Base-by-base conservation (phyloP, 495 filamentous ascomycete species). In the Penicillium malachiteum region DNA sequence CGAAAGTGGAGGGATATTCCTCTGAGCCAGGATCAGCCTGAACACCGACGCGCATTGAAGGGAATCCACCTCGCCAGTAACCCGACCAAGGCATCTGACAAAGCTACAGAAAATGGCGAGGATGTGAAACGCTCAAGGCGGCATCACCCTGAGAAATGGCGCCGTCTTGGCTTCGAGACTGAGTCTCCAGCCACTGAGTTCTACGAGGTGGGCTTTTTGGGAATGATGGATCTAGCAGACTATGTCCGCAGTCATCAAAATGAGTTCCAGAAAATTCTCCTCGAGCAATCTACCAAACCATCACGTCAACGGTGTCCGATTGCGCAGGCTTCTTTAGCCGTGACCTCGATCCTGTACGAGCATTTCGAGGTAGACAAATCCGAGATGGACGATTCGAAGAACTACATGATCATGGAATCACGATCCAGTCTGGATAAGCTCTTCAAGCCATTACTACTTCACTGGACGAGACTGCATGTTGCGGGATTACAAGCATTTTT, bases 201-300 rank as follows among this genome's bases (percentile, higher is more conserved):
- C 70, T 85, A 91, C 3, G 78, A 84, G 21, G 85, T 87, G 14
- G 94, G 94, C 2, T 97, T 93, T 66, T 71, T 99, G 40, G 94
- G 95, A 17, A 90, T 99, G 86, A 96, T 97, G 91, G 94, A 99
- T 69, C 66, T 97, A 63, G 92, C 90, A 7, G 92, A 97, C 70
- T 99, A 89, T 68, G 89, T 96, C 46, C 81, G 87, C 59, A 95
- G 89, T 64, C 84, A 95, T 58, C 90, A 96, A 64, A 91, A 97
- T 67, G 84, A 84, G 34, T 97, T 94, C 60, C 93, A 96, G 63
- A 96, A 93, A 71, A 73, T 92, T 58, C 78, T 99, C 35, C 75
- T 96, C 21, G 94, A 99, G 70, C 92, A 99, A 70, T 89, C 90
- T 5, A 84, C 86, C 11, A 84, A 85, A 64, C 81, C 87, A 6